Percentiles rank a stretch among this genome's conserved stretches.
Evolutionary conservation across 805 yeast genomes (phyloP).

Genomic region (Schizosaccharomyces cryophilus): DNA sequence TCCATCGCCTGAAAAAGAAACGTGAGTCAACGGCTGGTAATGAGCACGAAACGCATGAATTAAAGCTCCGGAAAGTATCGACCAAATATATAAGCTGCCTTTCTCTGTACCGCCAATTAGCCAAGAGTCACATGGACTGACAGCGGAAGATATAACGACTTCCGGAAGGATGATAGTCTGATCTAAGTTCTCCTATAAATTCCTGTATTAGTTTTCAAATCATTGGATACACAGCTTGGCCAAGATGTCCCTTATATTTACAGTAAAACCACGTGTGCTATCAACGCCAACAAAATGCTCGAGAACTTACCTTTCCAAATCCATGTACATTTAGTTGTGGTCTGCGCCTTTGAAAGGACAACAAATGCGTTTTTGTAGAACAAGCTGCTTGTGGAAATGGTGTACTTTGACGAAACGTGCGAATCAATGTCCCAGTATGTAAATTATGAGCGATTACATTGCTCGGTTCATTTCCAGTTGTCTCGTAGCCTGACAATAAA

Average conservation of each 20-base stretch:
- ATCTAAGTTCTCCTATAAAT: not conserved
- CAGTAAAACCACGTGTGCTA: not conserved
- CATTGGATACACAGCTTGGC: not conserved
- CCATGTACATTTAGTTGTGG: not conserved
- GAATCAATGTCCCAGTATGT: not conserved
- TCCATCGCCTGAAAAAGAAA: slow-evolving; percentile 36
- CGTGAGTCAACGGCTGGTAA: slow-evolving; percentile 43
- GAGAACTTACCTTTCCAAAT: not conserved
- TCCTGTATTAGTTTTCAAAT: not conserved
- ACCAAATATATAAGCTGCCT: slow-evolving; percentile 71
- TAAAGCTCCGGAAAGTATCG: slow-evolving; percentile 40
- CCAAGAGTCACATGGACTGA: slow-evolving; percentile 19
- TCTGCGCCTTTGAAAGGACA: not conserved
- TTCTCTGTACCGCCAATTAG: slow-evolving; percentile 45
- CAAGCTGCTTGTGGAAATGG: not conserved
- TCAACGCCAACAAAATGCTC: not conserved
- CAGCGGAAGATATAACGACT: slow-evolving; percentile 32
- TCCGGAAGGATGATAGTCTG: slow-evolving; percentile 64
- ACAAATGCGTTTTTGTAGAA: not conserved
- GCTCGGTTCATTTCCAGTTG: not conserved
- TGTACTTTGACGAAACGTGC: not conserved
- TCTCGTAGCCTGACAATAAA: not conserved
- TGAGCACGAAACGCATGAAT: slow-evolving; percentile 55
- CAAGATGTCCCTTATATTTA: no score
- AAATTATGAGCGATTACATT: not conserved